phyloP scores from a whole-genome alignment of 1,139 yeast species.

The Taiozyma sp. region DNA sequence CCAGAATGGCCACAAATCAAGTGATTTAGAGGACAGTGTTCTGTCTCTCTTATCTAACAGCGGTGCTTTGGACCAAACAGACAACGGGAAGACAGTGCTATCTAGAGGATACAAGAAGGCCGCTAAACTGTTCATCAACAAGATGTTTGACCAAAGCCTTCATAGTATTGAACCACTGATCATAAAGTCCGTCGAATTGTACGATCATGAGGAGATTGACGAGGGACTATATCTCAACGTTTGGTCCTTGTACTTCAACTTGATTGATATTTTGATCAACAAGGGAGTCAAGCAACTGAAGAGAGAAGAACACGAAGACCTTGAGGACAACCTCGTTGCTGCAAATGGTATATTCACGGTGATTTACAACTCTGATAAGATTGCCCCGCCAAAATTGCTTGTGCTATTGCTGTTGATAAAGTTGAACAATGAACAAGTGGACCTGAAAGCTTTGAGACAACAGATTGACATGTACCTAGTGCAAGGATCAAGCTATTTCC shows the following conservation, averaged over 20 bases:
- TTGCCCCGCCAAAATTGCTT: conserved; percentile 18
- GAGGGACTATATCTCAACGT: conserved; percentile 13
- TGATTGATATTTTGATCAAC: conserved; percentile 20
- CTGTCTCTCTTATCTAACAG: not conserved
- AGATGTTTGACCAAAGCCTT: conserved; percentile 17
- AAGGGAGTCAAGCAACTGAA: conserved; percentile 4
- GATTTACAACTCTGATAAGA: conserved; percentile 6
- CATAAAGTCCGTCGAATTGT: conserved; percentile 6
- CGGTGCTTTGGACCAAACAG: not conserved
- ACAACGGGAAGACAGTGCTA: not conserved
- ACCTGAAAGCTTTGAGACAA: conserved; percentile 13
- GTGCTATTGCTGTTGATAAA: conserved; percentile 17
- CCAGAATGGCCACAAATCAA: not conserved
- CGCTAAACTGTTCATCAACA: conserved; percentile 22
- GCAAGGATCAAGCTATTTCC: conserved; percentile 3
- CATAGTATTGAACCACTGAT: conserved; percentile 4
- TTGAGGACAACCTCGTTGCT: conserved; percentile 5
- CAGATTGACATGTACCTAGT: conserved; percentile 18
- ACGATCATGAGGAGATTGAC: conserved; percentile 9
- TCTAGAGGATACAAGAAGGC: conserved; percentile 14
- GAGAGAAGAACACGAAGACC: not conserved
- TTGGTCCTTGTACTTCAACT: conserved; percentile 23
- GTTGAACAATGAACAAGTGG: conserved; percentile 15
- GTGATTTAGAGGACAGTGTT: not conserved
- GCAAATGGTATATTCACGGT: conserved; percentile 11